These are phyloP conservation scores for Pestalotiopsis sp. DNA, from an alignment of 2,329 filamentous ascomycete species.

Conservation along the genomic window DNA sequence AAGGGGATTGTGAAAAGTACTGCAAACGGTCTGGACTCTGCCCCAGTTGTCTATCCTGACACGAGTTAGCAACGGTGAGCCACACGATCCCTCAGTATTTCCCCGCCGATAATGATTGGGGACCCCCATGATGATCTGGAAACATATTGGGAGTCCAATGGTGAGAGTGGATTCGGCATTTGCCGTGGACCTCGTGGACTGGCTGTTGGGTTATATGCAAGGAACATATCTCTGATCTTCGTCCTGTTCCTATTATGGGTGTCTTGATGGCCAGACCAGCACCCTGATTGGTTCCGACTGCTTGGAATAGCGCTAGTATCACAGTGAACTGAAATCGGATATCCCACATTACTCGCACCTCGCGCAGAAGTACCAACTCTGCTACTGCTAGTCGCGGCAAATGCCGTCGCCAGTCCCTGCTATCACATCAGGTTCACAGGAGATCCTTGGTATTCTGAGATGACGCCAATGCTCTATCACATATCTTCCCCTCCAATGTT, in stretches of 20 bases:
- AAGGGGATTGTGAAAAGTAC: slow-evolving; percentile 11
- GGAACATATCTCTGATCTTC: not conserved
- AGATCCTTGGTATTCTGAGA: not conserved
- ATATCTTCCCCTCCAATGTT: too few relatives aligned
- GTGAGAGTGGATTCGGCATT: not conserved
- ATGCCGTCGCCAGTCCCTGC: not conserved
- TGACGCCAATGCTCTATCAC: too few relatives aligned
- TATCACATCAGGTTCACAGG: not conserved
- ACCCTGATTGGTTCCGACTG: not conserved
- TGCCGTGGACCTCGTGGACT: not conserved
- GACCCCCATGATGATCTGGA: not conserved
- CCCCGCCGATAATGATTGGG: too few relatives aligned
- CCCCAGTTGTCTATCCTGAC: too few relatives aligned
- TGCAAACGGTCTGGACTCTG: not conserved
- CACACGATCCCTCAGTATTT: too few relatives aligned
- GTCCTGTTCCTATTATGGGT: not conserved
- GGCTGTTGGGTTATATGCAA: not conserved
- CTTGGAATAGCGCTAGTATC: not conserved
- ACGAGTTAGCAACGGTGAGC: too few relatives aligned
- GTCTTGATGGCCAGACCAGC: not conserved
- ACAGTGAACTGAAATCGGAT: not conserved
- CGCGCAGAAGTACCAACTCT: not conserved
- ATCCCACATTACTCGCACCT: not conserved
- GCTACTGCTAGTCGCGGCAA: not conserved
- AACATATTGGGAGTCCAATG: not conserved